A percentile compares a stretch with the other conserved stretches of the same genome.
Evolutionary conservation across 371 early-diverging fungal species (phyloP).

Genomic region (Mucor plumbeus): DNA sequence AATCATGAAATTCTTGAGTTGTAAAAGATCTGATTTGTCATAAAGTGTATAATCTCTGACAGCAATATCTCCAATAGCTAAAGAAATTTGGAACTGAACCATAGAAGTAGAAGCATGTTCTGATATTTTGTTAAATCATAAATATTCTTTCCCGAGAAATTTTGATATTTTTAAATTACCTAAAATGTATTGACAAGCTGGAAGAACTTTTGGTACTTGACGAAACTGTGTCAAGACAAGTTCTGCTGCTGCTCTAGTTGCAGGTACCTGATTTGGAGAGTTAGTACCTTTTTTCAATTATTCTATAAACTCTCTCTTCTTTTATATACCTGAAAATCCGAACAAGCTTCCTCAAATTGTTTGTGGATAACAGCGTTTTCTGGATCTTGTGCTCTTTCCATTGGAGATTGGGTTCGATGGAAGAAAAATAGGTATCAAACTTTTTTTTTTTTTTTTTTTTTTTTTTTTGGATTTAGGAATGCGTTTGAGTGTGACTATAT

Average conservation of each 20-base stretch:
- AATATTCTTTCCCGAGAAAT: no score
- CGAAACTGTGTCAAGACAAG: constrained; percentile 63
- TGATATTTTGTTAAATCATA: constrained; percentile 8
- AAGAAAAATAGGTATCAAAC: background rate
- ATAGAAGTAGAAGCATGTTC: constrained; percentile 59
- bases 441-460: background rate
- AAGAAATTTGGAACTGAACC: constrained; percentile 70
- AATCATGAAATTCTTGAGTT: constrained; percentile 62
- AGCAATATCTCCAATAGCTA: constrained; percentile 61
- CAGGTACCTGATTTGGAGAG: constrained; percentile 39
- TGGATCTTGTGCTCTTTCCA: constrained; percentile 25
- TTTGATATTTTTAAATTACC: constrained; percentile 37
- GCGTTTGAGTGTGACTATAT: constrained; percentile 1
- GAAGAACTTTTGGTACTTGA: constrained; percentile 64
- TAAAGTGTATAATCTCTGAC: constrained; percentile 68
- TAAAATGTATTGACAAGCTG: constrained; percentile 67
- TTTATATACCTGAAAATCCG: constrained; percentile 61
- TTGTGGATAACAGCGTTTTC: constrained; percentile 42
- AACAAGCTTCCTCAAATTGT: constrained; percentile 72
- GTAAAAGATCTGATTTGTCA: constrained; percentile 48
- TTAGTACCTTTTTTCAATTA: background rate
- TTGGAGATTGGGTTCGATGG: background rate
- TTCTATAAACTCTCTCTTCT: background rate
- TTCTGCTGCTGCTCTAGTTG: constrained; percentile 66
- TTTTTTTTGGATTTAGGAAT: background rate